Evolutionary conservation across 371 early-diverging fungal species (phyloP).

Genomic region (Syncephalastrum contaminatum): DNA sequence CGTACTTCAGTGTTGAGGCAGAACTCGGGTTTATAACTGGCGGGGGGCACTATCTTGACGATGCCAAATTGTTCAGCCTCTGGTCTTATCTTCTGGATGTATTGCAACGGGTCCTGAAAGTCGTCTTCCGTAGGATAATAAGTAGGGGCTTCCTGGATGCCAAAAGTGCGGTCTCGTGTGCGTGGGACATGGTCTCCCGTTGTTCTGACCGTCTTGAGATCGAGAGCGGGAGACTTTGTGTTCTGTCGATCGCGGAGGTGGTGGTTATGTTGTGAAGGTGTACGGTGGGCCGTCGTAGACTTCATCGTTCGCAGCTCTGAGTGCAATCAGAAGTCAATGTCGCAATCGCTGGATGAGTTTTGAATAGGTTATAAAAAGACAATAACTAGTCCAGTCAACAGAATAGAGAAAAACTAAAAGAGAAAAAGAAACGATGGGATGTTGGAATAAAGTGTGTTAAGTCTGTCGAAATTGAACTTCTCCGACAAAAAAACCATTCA

Average conservation of each 20-base stretch:
- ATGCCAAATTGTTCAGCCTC: conserved; percentile 85
- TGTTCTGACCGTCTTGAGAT: conserved; percentile 22
- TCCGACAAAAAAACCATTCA: too few species aligned
- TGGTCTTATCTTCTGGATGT: conserved; percentile 79
- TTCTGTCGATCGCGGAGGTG: conserved; percentile 1
- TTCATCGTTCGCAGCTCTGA: too few species aligned
- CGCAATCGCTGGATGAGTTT: too few species aligned
- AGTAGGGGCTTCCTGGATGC: conserved; percentile 72
- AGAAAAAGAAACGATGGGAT: too few species aligned
- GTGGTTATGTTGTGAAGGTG: too few species aligned
- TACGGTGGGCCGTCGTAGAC: too few species aligned
- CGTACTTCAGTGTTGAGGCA: conserved; percentile 81
- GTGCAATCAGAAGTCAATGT: too few species aligned
- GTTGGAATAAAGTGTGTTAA: too few species aligned
- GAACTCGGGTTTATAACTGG: conserved; percentile 81
- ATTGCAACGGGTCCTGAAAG: conserved; percentile 81
- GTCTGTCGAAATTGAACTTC: too few species aligned
- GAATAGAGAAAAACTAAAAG: too few species aligned
- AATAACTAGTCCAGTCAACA: too few species aligned
- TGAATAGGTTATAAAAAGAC: too few species aligned
- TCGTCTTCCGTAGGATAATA: conserved; percentile 85
- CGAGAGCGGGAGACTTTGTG: conserved; percentile 17
- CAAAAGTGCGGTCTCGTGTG: conserved; percentile 59
- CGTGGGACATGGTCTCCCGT: conserved; percentile 27
- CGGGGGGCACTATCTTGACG: conserved; percentile 92